A percentile compares a stretch with the other conserved stretches of the same genome.
phyloP scores from a whole-genome alignment of 768 basidiomycete genomes.

The Sarcomyxa edulis region DNA sequence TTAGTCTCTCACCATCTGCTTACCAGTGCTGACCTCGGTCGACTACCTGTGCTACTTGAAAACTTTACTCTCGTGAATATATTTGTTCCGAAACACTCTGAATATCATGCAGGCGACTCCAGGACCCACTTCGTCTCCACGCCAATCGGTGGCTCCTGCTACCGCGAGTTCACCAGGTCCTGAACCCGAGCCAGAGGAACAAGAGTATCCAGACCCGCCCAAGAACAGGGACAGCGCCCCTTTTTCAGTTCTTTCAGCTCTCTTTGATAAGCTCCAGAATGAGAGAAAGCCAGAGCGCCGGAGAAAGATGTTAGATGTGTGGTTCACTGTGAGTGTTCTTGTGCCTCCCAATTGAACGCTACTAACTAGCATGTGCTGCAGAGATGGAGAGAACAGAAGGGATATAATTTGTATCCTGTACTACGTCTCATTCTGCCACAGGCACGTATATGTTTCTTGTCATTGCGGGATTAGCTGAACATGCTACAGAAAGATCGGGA shows the following conservation, averaged over 20 bases:
- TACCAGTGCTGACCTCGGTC: no score
- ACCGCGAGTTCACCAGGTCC: slow-evolving; percentile 11
- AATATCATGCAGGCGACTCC: slow-evolving; percentile 61
- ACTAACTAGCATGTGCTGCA: slow-evolving; percentile 20
- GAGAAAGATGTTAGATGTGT: slow-evolving; percentile 60
- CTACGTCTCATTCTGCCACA: slow-evolving; percentile 89
- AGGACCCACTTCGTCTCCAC: slow-evolving; percentile 53
- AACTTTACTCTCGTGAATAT: background rate
- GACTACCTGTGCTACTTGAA: no score
- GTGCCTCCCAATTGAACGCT: slow-evolving; percentile 5
- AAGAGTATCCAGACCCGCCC: slow-evolving; percentile 51
- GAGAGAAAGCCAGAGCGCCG: slow-evolving; percentile 75
- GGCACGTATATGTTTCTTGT: slow-evolving; percentile 28
- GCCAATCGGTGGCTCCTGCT: slow-evolving; percentile 29
- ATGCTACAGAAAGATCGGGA: slow-evolving; percentile 82
- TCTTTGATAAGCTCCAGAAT: slow-evolving; percentile 71
- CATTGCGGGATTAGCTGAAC: background rate
- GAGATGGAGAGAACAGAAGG: slow-evolving; percentile 86
- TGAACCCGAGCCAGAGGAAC: slow-evolving; percentile 11
- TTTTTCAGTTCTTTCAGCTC: slow-evolving; percentile 57
- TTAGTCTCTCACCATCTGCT: no score
- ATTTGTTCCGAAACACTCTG: background rate
- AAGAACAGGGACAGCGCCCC: slow-evolving; percentile 65
- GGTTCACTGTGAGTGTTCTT: slow-evolving; percentile 67
- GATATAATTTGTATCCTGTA: slow-evolving; percentile 85